Conservation (phyloP, 768 basidiomycete genomes). For the Mycena polygramma region DNA sequence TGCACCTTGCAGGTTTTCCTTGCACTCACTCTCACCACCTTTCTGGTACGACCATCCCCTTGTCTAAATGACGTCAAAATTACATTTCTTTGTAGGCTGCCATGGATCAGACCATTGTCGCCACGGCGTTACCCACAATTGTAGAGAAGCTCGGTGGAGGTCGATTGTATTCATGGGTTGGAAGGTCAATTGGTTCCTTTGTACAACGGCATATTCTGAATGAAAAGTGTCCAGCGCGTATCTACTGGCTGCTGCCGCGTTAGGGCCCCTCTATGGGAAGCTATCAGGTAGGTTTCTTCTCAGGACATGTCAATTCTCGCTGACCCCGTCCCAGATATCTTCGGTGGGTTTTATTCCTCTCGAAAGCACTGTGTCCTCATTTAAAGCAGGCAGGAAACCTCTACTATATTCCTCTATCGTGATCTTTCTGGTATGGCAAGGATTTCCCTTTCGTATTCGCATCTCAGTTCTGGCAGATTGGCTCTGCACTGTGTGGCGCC, state of each 20-base stretch:
- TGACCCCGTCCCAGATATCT: constrained; percentile 28
- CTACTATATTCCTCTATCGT: constrained; percentile 75
- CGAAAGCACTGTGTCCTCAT: not conserved
- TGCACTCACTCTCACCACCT: constrained; percentile 60
- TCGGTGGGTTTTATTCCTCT: constrained; percentile 18
- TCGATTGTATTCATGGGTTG: constrained; percentile 74
- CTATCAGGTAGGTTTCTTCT: constrained; percentile 68
- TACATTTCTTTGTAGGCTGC: constrained; percentile 55
- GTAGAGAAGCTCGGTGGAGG: constrained; percentile 75
- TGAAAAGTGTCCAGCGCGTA: constrained; percentile 68
- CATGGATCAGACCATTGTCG: constrained; percentile 78
- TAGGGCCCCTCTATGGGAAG: constrained; percentile 85
- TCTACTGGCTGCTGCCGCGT: constrained; percentile 74
- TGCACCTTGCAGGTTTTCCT: constrained; percentile 54
- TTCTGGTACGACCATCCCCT: constrained; percentile 47
- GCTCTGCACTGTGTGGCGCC: constrained; percentile 85
- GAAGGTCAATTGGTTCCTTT: constrained; percentile 58
- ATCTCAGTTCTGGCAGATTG: constrained; percentile 59
- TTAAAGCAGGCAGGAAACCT: constrained; percentile 70
- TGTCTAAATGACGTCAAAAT: constrained; percentile 34
- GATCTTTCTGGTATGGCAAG: constrained; percentile 71
- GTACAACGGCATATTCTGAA: constrained; percentile 16
- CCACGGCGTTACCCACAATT: constrained; percentile 84
- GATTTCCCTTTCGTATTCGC: not conserved
- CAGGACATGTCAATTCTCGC: not conserved